Evolutionary conservation across 495 filamentous ascomycete species (phyloP), one percentile per base, ranked within the genome.

Genomic region (Niebla homalea): DNA sequence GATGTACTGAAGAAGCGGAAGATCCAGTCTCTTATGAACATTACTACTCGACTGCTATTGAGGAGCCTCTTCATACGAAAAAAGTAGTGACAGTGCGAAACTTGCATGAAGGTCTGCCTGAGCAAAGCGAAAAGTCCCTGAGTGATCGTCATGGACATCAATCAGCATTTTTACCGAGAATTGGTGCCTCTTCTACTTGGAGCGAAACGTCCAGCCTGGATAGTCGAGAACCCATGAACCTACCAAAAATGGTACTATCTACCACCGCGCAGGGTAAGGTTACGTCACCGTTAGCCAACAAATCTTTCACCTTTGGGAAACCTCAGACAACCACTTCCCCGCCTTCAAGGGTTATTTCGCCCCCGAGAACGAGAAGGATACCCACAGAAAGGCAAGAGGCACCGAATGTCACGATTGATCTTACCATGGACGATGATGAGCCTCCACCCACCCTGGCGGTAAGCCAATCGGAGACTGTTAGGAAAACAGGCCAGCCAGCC

Each of bases 1-100:
- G 62, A 21, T 59, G 57, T 43, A 39, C 46, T n/a, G 56, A 61
- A 20, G 48, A 56, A n/a, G 49, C 37, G 16, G 53, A 58, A 38
- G 52, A 61, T 37, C 36, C 53, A 11, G 43, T 56, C n/a, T 15
- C 56, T 18, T 61, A 56, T 19, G 58, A 61, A 20, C 36, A 36
- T 1, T 61, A 54, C 19, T 61, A 61, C 36, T 46, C 43, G 11
- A 44, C 36, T 18, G 44, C 53, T 23, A 51, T 61, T 15, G 50
- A 56, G 36, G 53, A 42, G 18, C 48, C 58, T 5, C 23, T 41
- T 25, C 58, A 46, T 46, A 52, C 16, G 12, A 54, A 50, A 15
- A 42, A 39, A n/a, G 45, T 60, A 29, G 22, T 60, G 18, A 52
- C 22, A 25, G 40, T 41, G 18, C 36, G 37, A 15, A 58, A 43